Percentiles rank a stretch among this genome's conserved stretches.
These are phyloP conservation scores for Macrocybe gigantea DNA, from an alignment of 768 basidiomycete species.

Conservation along the genomic window DNA sequence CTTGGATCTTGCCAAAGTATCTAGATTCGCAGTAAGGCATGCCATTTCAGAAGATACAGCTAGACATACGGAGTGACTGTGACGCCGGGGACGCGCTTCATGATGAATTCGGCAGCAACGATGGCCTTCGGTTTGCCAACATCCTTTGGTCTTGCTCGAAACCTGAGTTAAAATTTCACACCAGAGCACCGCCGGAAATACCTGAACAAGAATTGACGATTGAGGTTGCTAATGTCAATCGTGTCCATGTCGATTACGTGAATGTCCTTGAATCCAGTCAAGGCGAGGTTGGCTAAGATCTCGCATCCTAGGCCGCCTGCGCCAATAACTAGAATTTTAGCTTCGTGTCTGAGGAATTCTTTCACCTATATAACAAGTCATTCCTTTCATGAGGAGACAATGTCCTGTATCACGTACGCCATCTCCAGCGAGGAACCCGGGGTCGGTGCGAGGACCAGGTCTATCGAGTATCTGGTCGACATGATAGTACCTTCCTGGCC, in stretches of 20 bases:
- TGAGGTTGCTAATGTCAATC: conserved; percentile 98
- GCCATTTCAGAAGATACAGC: not conserved
- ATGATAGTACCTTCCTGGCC: conserved; percentile 65
- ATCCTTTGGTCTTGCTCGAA: conserved; percentile 64
- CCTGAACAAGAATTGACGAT: conserved; percentile 98
- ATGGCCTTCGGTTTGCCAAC: conserved; percentile 93
- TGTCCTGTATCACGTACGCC: conserved; percentile 40
- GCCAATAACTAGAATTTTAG: conserved; percentile 96
- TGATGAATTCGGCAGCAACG: conserved; percentile 93
- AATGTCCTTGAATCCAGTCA: conserved; percentile 96
- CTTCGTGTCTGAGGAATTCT: conserved; percentile 71
- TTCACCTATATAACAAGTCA: conserved; percentile 56
- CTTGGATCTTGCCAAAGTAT: conserved; percentile 96
- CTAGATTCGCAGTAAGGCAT: conserved; percentile 31
- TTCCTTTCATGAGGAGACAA: too few species aligned
- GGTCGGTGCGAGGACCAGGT: conserved; percentile 87
- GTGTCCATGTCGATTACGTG: conserved; percentile 99
- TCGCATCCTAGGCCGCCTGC: conserved; percentile 97
- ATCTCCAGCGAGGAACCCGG: conserved; percentile 75
- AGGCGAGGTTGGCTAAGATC: conserved; percentile 92
- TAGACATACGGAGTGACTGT: conserved; percentile 86
- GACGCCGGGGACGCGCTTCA: conserved; percentile 94
- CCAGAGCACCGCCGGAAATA: conserved; percentile 22
- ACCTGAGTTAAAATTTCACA: not conserved
- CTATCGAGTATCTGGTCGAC: conserved; percentile 83